Conservation (phyloP, 2,329 filamentous ascomycete genomes). For the Alternaria ventricosa region DNA sequence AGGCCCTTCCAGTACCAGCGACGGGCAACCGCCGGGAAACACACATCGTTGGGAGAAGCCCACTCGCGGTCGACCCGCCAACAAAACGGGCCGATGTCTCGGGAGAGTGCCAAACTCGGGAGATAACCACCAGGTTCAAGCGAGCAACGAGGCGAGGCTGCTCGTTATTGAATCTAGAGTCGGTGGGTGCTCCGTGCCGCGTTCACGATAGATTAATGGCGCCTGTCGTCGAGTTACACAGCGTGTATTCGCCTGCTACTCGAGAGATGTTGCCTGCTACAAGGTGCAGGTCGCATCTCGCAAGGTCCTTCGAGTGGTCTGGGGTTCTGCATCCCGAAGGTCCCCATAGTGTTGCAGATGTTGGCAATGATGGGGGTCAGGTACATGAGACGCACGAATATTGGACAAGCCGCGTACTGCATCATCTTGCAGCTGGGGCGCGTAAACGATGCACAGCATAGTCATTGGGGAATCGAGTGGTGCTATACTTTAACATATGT, state of each 20-base stretch:
- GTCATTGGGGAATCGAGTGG: slow-evolving; percentile 7
- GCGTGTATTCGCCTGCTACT: slow-evolving; percentile 20
- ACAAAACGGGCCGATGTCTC: slow-evolving; percentile 21
- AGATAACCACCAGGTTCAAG: slow-evolving; percentile 25
- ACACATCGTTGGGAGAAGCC: slow-evolving; percentile 5
- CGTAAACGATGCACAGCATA: slow-evolving; percentile 10
- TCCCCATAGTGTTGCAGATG: slow-evolving; percentile 30
- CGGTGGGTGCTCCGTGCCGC: slow-evolving; percentile 21
- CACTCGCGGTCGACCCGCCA: slow-evolving; percentile 4
- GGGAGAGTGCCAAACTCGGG: slow-evolving; percentile 21
- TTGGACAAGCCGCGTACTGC: slow-evolving; percentile 22
- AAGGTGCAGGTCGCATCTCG: slow-evolving; percentile 15
- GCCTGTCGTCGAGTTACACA: slow-evolving; percentile 26
- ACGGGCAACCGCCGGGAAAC: slow-evolving; percentile 5
- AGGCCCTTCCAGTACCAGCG: slow-evolving; percentile 5
- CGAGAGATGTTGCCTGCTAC: slow-evolving; percentile 13
- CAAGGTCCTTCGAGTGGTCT: slow-evolving; percentile 10
- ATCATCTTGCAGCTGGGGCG: slow-evolving; percentile 30
- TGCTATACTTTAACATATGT: slow-evolving; percentile 1
- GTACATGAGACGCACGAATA: slow-evolving; percentile 9
- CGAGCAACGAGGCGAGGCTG: slow-evolving; percentile 18
- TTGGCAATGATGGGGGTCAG: slow-evolving; percentile 23
- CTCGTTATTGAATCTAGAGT: slow-evolving; percentile 2
- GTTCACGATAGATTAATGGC: slow-evolving; percentile 30
- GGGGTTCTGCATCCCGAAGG: slow-evolving; percentile 22